Conservation (phyloP, 129 eudicot genomes). For the Flaveria linearis region DNA sequence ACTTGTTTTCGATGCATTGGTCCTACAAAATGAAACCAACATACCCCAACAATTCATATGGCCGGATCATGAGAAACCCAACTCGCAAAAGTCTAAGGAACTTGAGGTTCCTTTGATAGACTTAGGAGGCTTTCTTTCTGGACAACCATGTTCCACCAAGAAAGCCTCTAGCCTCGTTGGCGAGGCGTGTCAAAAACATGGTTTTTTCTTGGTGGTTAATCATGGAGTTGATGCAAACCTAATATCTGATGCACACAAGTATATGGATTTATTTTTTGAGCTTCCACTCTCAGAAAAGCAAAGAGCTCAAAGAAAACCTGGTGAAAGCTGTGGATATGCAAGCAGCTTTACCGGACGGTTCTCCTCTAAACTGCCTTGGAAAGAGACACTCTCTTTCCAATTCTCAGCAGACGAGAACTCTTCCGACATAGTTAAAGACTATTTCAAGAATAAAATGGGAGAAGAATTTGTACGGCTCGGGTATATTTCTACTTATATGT, state of each 20-base stretch:
- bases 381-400: slow-evolving; percentile 81
- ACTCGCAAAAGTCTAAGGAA: slow-evolving; percentile 28
- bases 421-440: slow-evolving; percentile 47
- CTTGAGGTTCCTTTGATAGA: slow-evolving; percentile 65
- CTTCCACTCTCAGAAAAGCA: slow-evolving; percentile 59
- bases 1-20: slow-evolving; percentile 49
- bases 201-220: slow-evolving; percentile 76
- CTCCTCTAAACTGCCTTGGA: slow-evolving; percentile 86
- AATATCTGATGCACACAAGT: slow-evolving; percentile 62
- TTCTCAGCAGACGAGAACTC: slow-evolving; percentile 46
- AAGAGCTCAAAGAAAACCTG: slow-evolving; percentile 66
- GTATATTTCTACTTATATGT: slow-evolving; percentile 30
- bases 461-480: slow-evolving; percentile 52
- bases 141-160: slow-evolving; percentile 41
- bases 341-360: slow-evolving; percentile 83
- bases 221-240: slow-evolving; percentile 62
- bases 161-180: slow-evolving; percentile 53
- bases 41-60: slow-evolving; percentile 60
- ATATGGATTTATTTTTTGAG: slow-evolving; percentile 63
- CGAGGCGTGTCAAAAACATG: slow-evolving; percentile 72
- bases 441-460: slow-evolving; percentile 54
- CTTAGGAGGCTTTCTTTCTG: slow-evolving; percentile 62
- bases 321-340: slow-evolving; percentile 87
- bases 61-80: slow-evolving; percentile 66
- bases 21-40: slow-evolving; percentile 39